phyloP scores from a whole-genome alignment of 129 eudicot genomes.

The Silybum marianum region DNA sequence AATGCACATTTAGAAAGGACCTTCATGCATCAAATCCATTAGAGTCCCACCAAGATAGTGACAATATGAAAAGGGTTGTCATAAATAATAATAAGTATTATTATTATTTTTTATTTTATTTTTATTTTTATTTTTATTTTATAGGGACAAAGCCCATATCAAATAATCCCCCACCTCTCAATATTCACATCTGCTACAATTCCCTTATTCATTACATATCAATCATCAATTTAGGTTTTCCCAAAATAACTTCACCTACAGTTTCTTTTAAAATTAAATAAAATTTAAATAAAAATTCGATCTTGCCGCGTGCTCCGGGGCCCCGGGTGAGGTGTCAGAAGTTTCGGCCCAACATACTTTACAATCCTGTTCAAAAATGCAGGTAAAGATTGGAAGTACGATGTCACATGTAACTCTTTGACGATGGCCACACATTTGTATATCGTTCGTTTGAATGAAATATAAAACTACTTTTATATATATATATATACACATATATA shows the following conservation, averaged over 20 bases:
- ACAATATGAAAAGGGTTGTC: constrained; percentile 36
- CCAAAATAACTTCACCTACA: constrained; percentile 21
- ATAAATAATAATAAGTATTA: background rate
- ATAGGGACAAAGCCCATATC: constrained; percentile 24
- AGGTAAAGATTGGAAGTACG: background rate
- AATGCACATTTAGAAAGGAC: constrained; percentile 36
- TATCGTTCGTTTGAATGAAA: constrained; percentile 4
- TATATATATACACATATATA: too few relatives aligned
- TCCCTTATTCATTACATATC: constrained; percentile 22
- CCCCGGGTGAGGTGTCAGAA: background rate
- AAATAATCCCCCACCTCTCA: constrained; percentile 27
- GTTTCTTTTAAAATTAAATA: background rate
- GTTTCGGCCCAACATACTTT: background rate
- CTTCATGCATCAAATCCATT: constrained; percentile 42
- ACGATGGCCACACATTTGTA: constrained; percentile 17
- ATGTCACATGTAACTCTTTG: constrained; percentile 17
- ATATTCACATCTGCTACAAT: constrained; percentile 23
- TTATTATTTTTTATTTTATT: too few relatives aligned
- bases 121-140: background rate
- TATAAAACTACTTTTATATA: constrained; percentile 4
- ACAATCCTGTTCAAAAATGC: background rate
- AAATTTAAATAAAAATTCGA: background rate
- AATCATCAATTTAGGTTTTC: constrained; percentile 28
- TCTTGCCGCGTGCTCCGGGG: background rate
- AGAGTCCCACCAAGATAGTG: constrained; percentile 39